Base-by-base conservation (phyloP, 805 yeast genomes). In the Kockiozyma suomiensis region DNA sequence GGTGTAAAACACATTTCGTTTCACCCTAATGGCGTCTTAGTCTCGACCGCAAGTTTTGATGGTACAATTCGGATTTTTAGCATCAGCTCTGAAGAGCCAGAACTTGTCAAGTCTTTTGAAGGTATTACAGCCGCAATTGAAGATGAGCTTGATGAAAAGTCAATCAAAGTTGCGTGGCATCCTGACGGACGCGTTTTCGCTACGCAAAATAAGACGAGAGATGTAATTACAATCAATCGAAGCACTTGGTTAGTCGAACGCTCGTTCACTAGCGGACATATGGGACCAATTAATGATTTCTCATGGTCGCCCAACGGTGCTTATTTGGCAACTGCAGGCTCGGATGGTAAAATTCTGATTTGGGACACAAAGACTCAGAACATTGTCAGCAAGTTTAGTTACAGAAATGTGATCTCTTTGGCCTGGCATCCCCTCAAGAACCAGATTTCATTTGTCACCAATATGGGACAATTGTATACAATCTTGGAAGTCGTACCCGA, bases 141-240 rank as follows among this genome's bases (percentile, higher is more conserved):
- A n/a, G 61, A 63, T n/a, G 65, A 60, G 4, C 79, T 76, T 41
- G 78, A 77, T 68, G 73, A 81, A 45, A 70, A 81, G 1, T 74
- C 85, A 26, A 79, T 88, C 0, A 80, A 80, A 43, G 79, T 84
- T 1, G 82, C 81, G 38, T 90, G 96, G 96, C 82, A 84, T 58
- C 82, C 87, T 1, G 78, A 80, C 54, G 96, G 96, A 17, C 82
- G 82, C 54, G 72, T 77, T n/a, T 76, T 90, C 50, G 90, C 91
- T 1, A 69, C 89, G 19, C 91, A 96, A 1, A 76, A 86, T 5
- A 74, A 77, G 38, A 74, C 78, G 21, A 75, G 77, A 48, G 72
- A 70, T 15, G 58, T 75, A 19, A 70, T 69, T 1, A 61, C 75
- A 2, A 64, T 69, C 40, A 57, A 71, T 21, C 48, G 69, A 3